Base-by-base conservation (phyloP, 2,329 filamentous ascomycete species). In the Fusarium xyrophilum region DNA sequence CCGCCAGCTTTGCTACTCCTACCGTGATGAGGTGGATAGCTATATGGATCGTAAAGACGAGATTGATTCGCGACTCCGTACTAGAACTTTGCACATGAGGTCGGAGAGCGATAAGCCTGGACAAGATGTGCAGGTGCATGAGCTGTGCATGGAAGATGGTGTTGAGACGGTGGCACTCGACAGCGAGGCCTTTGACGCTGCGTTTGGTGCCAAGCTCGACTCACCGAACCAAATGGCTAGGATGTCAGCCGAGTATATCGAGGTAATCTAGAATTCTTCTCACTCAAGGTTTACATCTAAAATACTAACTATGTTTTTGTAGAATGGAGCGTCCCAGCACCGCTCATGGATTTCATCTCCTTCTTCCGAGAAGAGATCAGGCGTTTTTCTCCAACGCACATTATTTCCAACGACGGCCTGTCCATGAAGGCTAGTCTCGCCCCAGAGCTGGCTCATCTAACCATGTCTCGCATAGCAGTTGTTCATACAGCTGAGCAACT, bases 401-500 rank as follows among this genome's bases (percentile, higher is more conserved):
- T 59, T 3, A 59, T 59, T 4, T 56, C 11, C 21, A 59, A 59
- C 12, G 51, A 59, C 4, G 51, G 50, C 6, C 7, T 47, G 4
- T 57, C 52, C 3, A 57, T 60, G 9, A 42, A 60, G 7, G 33
- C 23, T 3, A 60, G 33, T 10, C 38, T 57, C 4, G 19, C 42
- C 1, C 15, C 39, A 12, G 52, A 40, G 3, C 19, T 60, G 1
- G 19, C 52, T 1, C 30, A 35, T 9, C 3, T 60, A 6, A 4
- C 6, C 11, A 60, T 60, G 52, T 23, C 19, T 21, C 40, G 56
- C 1, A 40, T 60, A 10, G 33, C 27, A 47, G 40, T 60, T 12
- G 23, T 60, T 0, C 51, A 60, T 5, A 56, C 51, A 7, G 56
- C 40, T 7, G 56, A 60, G 19, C 56, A 60, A 15, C 56, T 56